Evolutionary conservation across 371 early-diverging fungal genomes (phyloP), one percentile per base, ranked within the genome.

Genomic region (Parasitella parasitica): DNA sequence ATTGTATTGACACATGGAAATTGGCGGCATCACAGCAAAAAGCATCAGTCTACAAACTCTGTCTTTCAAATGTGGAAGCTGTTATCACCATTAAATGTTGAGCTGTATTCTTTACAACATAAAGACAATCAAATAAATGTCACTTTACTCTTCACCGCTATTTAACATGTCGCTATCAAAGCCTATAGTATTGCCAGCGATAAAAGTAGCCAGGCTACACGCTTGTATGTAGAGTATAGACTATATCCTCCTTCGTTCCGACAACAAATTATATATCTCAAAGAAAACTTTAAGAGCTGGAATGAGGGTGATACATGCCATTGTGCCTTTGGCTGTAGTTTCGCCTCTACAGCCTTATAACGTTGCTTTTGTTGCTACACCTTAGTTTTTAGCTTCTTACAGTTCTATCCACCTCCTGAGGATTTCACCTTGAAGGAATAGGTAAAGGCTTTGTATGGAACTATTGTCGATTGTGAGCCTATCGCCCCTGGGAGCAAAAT

Each of bases 381-480:
- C 75, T 6, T 75, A 72, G 75, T 75, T 75, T 9, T 18, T 68
- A 2, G 72, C 68, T 11, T 50, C 75, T 0, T 75, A 69, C 32
- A 65, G 66, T 30, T 63, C 72, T 54, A 63, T 24, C 15, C 71
- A n/a, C 72, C 75, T 6, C 51, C 63, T 9, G 57, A 63, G 2
- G 30, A 48, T 0, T 59, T 69, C 18, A 50, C 65, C 0, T 30
- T 57, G 12, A 32, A 22, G 7, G 49, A 69, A 36, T 69, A 66
- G 65, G 18, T 65, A 9, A 20, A 34, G 6, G 53, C 71, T 0
- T 50, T 74, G 12, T 72, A 62, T 48, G 26, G 20, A 7, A 63
- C 71, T 0, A 30, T 71, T 2, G 46, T 71, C 13, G 74, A 74
- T 39, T 32, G 30, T 12, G 9, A 30, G 11, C 4, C 24, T 0